Base-by-base conservation (phyloP, 805 yeast genomes). In the Candida pseudoglaebosa region DNA sequence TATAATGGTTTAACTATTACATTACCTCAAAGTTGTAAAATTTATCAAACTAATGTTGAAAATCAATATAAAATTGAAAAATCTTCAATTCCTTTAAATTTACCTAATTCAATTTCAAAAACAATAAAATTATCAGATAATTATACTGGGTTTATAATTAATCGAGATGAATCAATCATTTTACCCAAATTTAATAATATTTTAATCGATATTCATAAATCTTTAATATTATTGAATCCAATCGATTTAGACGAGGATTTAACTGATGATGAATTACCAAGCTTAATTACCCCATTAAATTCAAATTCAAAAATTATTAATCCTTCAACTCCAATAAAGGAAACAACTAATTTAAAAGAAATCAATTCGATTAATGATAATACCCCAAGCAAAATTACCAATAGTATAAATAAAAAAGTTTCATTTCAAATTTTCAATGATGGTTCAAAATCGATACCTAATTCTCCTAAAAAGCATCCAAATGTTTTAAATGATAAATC, bases 1-100 rank as follows among this genome's bases (percentile, higher is more conserved):
- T 75, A 80, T 62, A 91, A 91, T 57, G 96, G 97, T 8, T 63
- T 85, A 36, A 71, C 75, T 7, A 74, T 89, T 14, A 68, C 75
- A 4, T 73, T 87, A 29, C 93, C 95, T 0, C 61, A 57, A 38
- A 50, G 62, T 13, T 68, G 72, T 38, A 49, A 51, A 12, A 67
- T 68, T 13, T 50, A 44, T 37, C 52, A 54, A 4, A 49, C 57
- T 12, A 50, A 49, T 28, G 6, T 5, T 5, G 40, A 46, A 9
- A 48, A 52, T 32, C 48, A 54, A 26, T 62, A 48, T 38, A 45
- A 48, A 8, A 39, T 60, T 7, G 39, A 36, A 24, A 48, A 46
- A 28, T 31, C 44, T 19, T 24, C 22, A 4, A 39, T 19, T 4
- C 17, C 46, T 4, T 29, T 42, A 13, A 38, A 48, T 22, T 48